Percentiles rank a stretch among this genome's conserved stretches.
Evolutionary conservation across 1,139 yeast species (phyloP).

Genomic region (Protomyces gravidus): DNA sequence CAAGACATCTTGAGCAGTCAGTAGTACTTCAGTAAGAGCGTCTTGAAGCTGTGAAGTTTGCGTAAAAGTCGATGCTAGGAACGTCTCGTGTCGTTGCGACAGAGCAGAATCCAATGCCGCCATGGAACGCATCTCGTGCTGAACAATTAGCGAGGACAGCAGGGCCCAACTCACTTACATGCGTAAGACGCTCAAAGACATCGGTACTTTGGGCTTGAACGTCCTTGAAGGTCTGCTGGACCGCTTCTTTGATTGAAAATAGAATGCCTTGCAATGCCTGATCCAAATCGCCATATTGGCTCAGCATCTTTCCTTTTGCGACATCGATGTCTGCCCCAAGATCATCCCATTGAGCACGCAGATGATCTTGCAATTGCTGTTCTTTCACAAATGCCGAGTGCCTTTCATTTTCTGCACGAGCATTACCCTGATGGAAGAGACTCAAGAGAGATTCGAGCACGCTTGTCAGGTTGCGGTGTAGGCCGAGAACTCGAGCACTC

Average conservation of each 20-base stretch:
- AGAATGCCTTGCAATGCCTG: neutral
- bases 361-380: neutral
- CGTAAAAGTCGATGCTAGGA: neutral
- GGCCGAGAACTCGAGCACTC: neutral
- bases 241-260: neutral
- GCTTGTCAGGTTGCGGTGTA: conserved; percentile 11
- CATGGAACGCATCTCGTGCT: neutral
- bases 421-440: neutral
- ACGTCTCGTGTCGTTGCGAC: neutral
- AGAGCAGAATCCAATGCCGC: neutral
- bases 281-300: neutral
- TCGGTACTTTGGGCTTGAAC: no score
- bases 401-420: neutral
- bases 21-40: neutral
- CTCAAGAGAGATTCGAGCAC: neutral
- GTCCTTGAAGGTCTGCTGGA: no score
- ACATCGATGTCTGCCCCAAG: neutral
- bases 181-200: no score
- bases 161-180: no score
- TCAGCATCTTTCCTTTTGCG: neutral
- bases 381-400: neutral
- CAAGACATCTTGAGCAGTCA: neutral
- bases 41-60: neutral
- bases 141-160: neutral
- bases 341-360: neutral